phyloP scores from a whole-genome alignment of 495 filamentous ascomycete species.

The Lepraria neglecta region DNA sequence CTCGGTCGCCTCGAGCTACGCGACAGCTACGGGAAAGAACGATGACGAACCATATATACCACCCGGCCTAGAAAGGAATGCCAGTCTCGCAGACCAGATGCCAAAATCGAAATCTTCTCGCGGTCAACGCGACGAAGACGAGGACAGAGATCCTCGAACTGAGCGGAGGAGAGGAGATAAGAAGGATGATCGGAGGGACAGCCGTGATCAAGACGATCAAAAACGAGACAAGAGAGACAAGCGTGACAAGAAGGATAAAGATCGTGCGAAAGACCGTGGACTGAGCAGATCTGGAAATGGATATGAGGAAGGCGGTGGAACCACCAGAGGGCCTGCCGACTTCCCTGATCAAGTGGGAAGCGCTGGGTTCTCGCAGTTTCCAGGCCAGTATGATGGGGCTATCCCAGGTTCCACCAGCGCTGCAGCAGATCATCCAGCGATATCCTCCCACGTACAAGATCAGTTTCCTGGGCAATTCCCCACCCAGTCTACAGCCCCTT shows the following conservation, averaged over 20 bases:
- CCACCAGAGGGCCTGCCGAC: slow-evolving; percentile 26
- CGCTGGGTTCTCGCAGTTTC: slow-evolving; percentile 42
- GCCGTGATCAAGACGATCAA: slow-evolving; percentile 35
- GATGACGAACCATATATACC: slow-evolving; percentile 29
- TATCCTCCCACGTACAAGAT: slow-evolving; percentile 48
- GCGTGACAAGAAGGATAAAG: slow-evolving; percentile 28
- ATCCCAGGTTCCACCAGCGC: slow-evolving; percentile 26
- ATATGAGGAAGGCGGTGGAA: slow-evolving; percentile 8
- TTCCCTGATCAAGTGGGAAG: slow-evolving; percentile 35
- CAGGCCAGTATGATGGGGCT: slow-evolving; percentile 36
- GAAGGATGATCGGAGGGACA: slow-evolving; percentile 34
- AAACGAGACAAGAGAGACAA: slow-evolving; percentile 27
- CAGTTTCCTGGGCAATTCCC: slow-evolving; percentile 58
- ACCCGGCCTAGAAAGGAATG: slow-evolving; percentile 23
- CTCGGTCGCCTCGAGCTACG: slow-evolving; percentile 49
- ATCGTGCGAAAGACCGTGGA: slow-evolving; percentile 14
- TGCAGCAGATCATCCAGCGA: slow-evolving; percentile 28
- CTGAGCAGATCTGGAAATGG: slow-evolving; percentile 16
- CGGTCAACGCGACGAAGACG: slow-evolving; percentile 16
- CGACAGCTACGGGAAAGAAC: slow-evolving; percentile 44
- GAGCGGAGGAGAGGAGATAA: slow-evolving; percentile 17
- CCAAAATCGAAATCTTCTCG: slow-evolving; percentile 23
- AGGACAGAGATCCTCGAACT: slow-evolving; percentile 11
- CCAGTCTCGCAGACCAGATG: slow-evolving; percentile 25
- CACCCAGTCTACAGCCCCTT: slow-evolving; percentile 39